Evolutionary conservation across 1,284 basidiomycete genomes (phyloP), one percentile per base, ranked within the genome.

Genomic region (Moniliophthora roreri): DNA sequence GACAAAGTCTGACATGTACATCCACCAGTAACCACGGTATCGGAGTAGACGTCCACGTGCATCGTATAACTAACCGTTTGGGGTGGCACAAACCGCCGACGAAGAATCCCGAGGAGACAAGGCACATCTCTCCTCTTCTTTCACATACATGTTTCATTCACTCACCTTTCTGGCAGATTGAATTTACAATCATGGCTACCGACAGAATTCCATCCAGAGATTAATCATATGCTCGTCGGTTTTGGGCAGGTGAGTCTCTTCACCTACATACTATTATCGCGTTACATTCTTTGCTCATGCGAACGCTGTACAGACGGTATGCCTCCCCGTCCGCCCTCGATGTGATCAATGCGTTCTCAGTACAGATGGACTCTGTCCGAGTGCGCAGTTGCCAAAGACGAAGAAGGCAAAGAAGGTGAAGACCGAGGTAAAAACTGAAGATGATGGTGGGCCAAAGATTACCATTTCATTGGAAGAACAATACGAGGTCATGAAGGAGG

Each of bases 31-130:
- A 97, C 62, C 78, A 82, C n/a, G 96, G 95, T 0, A 97, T 99
- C 36, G 96, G 96, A 0, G 95, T 98, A 0, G 96, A 98, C 62
- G 89, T 93, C 0, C 95, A 99, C 64, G 96, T 99, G 1, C 95
- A 98, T 62, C 78, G 96, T 0, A 95, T 98, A 53, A 93, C 94
- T 11, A 96, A 98, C 62, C 79, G 95, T 16, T 71, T 98, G 0
- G 87, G 90, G 20, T 98, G 96, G 96, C 93, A 97, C 68, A 82
- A 83, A 51, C 84, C 81, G 2, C 82, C 84, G 4, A 96, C 94
- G 0, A 92, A 87, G 61, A 89, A 78, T 1, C 91, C 96, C 0
- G 95, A 98, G 67, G 83, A 91, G 63, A 98, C 96, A 0, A 76
- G 92, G 88, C 87, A 53, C 34, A 15, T n/a, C 13, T 45, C 6